Evolutionary conservation across 805 yeast species (phyloP).

Genomic region (Ogataea methanolica): DNA sequence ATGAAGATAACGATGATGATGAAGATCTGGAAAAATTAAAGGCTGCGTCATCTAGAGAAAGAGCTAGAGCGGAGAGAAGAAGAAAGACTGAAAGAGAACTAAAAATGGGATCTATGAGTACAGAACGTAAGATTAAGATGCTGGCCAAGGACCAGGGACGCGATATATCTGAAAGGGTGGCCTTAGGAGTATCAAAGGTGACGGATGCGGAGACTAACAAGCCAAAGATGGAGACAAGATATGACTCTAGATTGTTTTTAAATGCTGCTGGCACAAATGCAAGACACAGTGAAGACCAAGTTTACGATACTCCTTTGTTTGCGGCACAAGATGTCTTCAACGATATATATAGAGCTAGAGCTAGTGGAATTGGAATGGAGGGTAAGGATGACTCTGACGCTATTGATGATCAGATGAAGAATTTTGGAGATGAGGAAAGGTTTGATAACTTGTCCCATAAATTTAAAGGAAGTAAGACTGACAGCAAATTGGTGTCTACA

Average conservation of each 20-base stretch:
- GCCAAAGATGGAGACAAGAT: slow-evolving; percentile 36
- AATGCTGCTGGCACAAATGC: slow-evolving; percentile 37
- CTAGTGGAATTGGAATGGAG: slow-evolving; percentile 18
- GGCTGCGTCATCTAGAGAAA: slow-evolving; percentile 32
- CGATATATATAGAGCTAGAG: slow-evolving; percentile 43
- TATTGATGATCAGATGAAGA: slow-evolving; percentile 7
- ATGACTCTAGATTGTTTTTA: slow-evolving; percentile 56
- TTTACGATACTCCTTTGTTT: slow-evolving; percentile 59
- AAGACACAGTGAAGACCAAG: slow-evolving; percentile 39
- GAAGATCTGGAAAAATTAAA: slow-evolving; percentile 7
- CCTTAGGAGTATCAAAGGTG: slow-evolving; percentile 39
- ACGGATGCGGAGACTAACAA: slow-evolving; percentile 12
- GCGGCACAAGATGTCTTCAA: slow-evolving; percentile 46
- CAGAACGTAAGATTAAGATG: slow-evolving; percentile 37
- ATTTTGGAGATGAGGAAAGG: slow-evolving; percentile 7
- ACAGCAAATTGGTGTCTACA: background rate
- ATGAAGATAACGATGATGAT: slow-evolving; percentile 9
- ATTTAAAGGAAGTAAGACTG: slow-evolving; percentile 3
- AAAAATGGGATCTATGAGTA: slow-evolving; percentile 38
- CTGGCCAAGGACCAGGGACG: slow-evolving; percentile 43
- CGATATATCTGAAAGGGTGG: slow-evolving; percentile 53
- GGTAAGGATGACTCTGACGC: slow-evolving; percentile 19
- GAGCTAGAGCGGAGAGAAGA: slow-evolving; percentile 39
- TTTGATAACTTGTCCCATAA: slow-evolving; percentile 11
- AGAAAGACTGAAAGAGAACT: slow-evolving; percentile 44